Percentiles rank a stretch among this genome's conserved stretches.
These are phyloP conservation scores for Evansstolkia leycettana DNA, from an alignment of 495 filamentous ascomycete genomes.

Conservation along the genomic window DNA sequence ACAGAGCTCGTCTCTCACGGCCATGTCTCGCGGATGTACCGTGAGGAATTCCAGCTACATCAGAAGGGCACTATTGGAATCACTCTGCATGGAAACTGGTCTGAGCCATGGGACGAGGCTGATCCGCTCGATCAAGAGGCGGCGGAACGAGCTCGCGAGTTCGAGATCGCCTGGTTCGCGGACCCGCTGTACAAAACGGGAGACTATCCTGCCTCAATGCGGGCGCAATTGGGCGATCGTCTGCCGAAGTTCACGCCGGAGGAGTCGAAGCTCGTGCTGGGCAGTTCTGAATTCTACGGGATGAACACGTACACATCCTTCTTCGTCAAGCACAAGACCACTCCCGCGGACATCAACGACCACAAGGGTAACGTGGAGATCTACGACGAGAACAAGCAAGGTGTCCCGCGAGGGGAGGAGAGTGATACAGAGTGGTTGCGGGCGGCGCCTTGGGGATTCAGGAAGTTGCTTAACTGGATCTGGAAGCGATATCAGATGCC, in stretches of 20 bases:
- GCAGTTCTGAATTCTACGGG: slow-evolving; percentile 38
- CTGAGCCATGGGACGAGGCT: slow-evolving; percentile 33
- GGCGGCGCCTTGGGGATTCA: slow-evolving; percentile 26
- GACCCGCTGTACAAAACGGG: slow-evolving; percentile 35
- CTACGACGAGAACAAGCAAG: slow-evolving; percentile 31
- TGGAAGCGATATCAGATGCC: slow-evolving; percentile 28
- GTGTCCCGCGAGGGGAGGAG: slow-evolving; percentile 30
- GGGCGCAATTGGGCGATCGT: slow-evolving; percentile 33
- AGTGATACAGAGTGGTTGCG: slow-evolving; percentile 36
- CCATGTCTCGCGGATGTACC: slow-evolving; percentile 25
- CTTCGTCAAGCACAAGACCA: slow-evolving; percentile 27
- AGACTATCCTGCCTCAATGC: slow-evolving; percentile 37
- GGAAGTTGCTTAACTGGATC: slow-evolving; percentile 34
- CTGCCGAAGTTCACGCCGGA: slow-evolving; percentile 30
- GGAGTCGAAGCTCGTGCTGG: slow-evolving; percentile 28
- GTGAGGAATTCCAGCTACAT: slow-evolving; percentile 26
- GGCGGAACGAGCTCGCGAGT: slow-evolving; percentile 31
- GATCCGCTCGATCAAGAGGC: slow-evolving; percentile 30
- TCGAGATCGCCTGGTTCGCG: slow-evolving; percentile 37
- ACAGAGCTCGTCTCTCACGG: slow-evolving; percentile 32
- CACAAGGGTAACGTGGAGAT: slow-evolving; percentile 32
- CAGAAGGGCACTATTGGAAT: slow-evolving; percentile 34
- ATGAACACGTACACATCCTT: slow-evolving; percentile 41
- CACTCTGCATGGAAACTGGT: slow-evolving; percentile 38
- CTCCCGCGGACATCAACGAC: slow-evolving; percentile 28